Evolutionary conservation across 257 asterid genomes (phyloP), one percentile per base, ranked within the genome.

Genomic region (Solanum chiquidenum): DNA sequence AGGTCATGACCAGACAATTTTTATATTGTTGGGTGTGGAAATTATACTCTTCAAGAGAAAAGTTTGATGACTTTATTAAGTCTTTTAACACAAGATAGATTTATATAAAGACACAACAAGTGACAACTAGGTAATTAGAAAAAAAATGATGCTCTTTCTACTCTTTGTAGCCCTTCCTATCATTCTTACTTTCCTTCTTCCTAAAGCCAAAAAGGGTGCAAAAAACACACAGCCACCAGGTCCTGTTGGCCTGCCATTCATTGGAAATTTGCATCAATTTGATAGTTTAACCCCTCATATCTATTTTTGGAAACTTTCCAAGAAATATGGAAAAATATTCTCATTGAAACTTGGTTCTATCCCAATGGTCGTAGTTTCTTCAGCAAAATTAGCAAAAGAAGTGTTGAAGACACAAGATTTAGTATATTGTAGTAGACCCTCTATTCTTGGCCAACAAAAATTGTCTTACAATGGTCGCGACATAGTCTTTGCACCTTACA

Each of bases 221-320:
- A 31, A 5, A 25, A 27, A 5, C 38, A 44, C 3, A 5, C 27
- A 8, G 9, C 86, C 72, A 83, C 73, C 86, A 14, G 86, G 74
- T 33, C 74, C 52, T 83, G 2, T 29, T 5, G 73, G 86, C 8
- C 46, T 83, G 0, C 86, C 86, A 29, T 29, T 83, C 52, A 58
- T 83, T 83, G 86, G 86, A 37, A 58, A 83, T 37, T 83, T 83
- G 86, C 74, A 33, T 58, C 86, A 83, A 58, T 83, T 18, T 55
- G 74, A 83, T 33, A 34, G 21, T 21, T 23, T 64, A 58, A 38
- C 40, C 13, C 55, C 71, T 21, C 86, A 83, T 58, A 1, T 83
- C 14, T 83, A 52, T 27, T n/a, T 83, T 21, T 83, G 86, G 74
- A 83, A 83, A 20, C 86, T 83, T 83, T 58, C 86, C 9, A 83